Evolutionary conservation across 805 yeast genomes (phyloP).

Genomic region (Spathaspora sp.): DNA sequence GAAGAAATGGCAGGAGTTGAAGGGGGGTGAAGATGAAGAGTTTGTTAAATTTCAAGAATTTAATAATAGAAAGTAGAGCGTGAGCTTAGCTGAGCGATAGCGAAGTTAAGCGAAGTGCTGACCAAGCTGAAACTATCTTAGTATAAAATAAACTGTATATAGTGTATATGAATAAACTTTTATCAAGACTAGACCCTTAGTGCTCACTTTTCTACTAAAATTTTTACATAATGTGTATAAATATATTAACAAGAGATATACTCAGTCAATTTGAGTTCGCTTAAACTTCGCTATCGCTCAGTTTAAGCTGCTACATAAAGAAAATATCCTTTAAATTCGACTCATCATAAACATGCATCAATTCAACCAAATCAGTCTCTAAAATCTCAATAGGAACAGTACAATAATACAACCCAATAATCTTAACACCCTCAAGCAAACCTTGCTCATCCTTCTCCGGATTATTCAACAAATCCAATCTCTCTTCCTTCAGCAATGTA

Average conservation of each 20-base stretch:
- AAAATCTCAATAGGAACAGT: background rate
- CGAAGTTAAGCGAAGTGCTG: too few relatives aligned
- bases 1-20: conserved; percentile 24
- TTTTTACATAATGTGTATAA: too few relatives aligned
- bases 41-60: conserved; percentile 24
- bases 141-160: background rate
- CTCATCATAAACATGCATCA: background rate
- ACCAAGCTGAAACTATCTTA: too few relatives aligned
- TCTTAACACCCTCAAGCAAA: background rate
- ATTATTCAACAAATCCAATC: background rate
- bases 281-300: background rate
- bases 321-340: background rate
- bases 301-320: background rate
- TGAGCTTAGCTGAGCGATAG: background rate
- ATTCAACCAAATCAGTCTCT: background rate
- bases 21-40: conserved; percentile 18
- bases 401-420: background rate
- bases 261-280: too few relatives aligned
- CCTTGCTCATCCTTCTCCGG: background rate
- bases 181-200: too few relatives aligned
- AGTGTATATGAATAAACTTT: background rate
- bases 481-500: background rate
- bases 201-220: too few relatives aligned
- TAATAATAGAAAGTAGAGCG: conserved; percentile 10
- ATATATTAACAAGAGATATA: too few relatives aligned